Evolutionary conservation across 176 grass and related monocot species (phyloP), one percentile per base, ranked within the genome.

Genomic region (Ananas comosus): DNA sequence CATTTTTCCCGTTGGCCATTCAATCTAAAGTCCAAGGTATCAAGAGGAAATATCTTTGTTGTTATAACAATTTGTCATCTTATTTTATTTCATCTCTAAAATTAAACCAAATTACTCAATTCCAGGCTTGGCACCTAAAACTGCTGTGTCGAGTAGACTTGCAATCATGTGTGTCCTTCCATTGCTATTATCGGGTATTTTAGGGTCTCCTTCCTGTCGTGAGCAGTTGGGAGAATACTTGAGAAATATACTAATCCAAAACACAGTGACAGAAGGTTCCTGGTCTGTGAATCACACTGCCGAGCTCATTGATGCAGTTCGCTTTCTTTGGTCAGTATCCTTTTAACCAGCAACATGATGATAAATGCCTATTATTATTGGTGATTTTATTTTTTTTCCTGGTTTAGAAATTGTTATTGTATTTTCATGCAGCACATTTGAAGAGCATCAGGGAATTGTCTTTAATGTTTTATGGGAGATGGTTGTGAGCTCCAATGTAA

Each of bases 401-500:
- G 49, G 27, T 5, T 61, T 16, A 61, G 56, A 56, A 56, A 61
- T 19, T 61, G 2, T 16, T 61, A 18, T 61, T 51, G 56, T 75
- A 65, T 74, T 64, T 33, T 82, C 74, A 68, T 83, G 56, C 77
- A 97, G 89, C 81, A 90, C 81, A 83, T 97, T 97, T 77, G 72
- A 80, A 64, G 86, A 92, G 82, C 89, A 97, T 79, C 94, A 92
- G 81, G 82, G 74, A 59, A 76, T 73, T 13, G 72, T 97, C 64
- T 97, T 97, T 75, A 90, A 84, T 79, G 88, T 90, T 65, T 72
- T 92, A 58, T 97, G 94, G 94, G 94, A 97, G 86, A 92, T 97
- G 94, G 94, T 97, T 66, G 89, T 90, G 75, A 97, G 82, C 64
- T 89, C 84, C 25, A 80, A 90, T 79, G 76, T 75, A 66, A 81